Percentiles rank a stretch among this genome's conserved stretches.
Conservation (phyloP, 2,329 filamentous ascomycete species). For the Alternaria consortialis region DNA sequence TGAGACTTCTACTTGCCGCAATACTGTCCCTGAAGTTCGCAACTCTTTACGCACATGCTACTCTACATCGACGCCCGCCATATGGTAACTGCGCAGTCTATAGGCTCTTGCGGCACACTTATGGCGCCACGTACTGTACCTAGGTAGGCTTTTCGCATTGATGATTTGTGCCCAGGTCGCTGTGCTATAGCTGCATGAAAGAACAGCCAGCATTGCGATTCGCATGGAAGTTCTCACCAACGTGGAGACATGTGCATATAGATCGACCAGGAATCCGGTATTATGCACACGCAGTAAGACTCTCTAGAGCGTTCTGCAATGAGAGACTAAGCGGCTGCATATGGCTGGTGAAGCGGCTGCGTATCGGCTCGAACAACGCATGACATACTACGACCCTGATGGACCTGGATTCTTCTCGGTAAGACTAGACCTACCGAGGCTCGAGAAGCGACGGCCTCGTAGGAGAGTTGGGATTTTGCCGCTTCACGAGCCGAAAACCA, state of each 20-base stretch:
- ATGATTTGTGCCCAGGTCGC: neutral
- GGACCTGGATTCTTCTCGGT: constrained; percentile 4
- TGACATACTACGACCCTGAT: neutral
- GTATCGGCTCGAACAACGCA: constrained; percentile 1
- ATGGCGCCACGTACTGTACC: neutral
- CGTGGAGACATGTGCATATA: constrained; percentile 14
- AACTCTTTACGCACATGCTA: neutral
- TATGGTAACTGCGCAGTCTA: neutral
- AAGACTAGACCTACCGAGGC: neutral
- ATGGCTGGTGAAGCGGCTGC: constrained; percentile 1
- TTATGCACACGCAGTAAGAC: neutral
- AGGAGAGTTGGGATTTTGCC: neutral
- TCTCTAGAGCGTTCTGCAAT: constrained; percentile 17
- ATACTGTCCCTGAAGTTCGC: neutral
- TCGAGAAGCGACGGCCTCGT: neutral
- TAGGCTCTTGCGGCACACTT: neutral
- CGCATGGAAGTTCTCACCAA: constrained; percentile 10
- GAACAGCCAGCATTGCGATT: constrained; percentile 9
- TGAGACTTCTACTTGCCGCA: neutral
- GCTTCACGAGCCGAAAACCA: neutral
- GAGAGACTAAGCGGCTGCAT: constrained; percentile 21
- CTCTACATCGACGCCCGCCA: neutral
- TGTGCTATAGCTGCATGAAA: neutral
- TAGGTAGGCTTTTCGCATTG: neutral
- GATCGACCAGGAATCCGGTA: constrained; percentile 27